Evolutionary conservation across 2,329 filamentous ascomycete genomes (phyloP).

Genomic region (Tolypocladium amazonense): DNA sequence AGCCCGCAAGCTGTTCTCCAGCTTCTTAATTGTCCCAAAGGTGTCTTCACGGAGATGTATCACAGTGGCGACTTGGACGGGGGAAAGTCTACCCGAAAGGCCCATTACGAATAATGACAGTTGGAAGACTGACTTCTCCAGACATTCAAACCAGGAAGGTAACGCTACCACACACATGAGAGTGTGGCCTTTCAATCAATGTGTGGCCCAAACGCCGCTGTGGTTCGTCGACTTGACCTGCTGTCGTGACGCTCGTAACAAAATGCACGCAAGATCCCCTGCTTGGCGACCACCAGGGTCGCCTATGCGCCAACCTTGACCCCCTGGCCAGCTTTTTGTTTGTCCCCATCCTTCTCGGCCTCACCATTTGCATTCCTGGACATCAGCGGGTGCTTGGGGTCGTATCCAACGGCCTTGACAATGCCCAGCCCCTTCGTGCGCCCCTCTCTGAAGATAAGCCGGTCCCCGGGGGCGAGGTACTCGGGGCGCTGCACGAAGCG

Average conservation of each 20-base stretch:
- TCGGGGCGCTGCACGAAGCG: constrained; percentile 90
- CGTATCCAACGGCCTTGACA: constrained; percentile 84
- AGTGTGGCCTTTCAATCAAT: too few species aligned
- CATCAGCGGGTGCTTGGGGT: constrained; percentile 43
- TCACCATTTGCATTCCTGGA: constrained; percentile 1
- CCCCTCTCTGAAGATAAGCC: constrained; percentile 87
- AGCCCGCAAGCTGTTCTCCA: background rate
- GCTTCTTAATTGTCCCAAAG: background rate
- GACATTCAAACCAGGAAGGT: background rate
- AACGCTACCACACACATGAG: background rate
- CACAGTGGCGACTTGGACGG: background rate
- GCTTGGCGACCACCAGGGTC: background rate
- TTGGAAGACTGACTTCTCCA: background rate
- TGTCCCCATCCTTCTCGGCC: constrained; percentile 1
- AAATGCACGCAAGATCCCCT: background rate
- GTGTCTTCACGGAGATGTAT: background rate
- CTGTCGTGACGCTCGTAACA: background rate
- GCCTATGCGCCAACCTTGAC: constrained; percentile 2
- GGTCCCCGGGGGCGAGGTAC: constrained; percentile 79
- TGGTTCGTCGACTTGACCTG: background rate
- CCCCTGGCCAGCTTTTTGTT: background rate
- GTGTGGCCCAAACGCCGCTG: background rate
- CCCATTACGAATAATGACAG: background rate
- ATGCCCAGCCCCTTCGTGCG: constrained; percentile 92
- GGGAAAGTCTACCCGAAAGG: background rate